Percentiles rank a stretch among this genome's conserved stretches.
Evolutionary conservation across 208 protist genomes (phyloP).

Genomic region (Naegleria fowleri): DNA sequence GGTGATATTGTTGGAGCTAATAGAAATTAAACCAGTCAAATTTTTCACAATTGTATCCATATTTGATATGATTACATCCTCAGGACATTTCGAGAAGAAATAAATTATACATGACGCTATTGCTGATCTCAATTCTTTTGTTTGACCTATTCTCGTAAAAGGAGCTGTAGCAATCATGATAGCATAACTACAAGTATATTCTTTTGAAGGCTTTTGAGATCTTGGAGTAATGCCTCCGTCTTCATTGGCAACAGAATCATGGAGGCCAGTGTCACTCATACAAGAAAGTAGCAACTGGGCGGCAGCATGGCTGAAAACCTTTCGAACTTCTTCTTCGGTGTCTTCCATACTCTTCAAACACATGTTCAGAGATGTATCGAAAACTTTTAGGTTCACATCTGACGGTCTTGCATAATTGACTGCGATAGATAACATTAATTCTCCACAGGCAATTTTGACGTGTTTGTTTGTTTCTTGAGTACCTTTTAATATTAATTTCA

Average conservation of each 20-base stretch:
- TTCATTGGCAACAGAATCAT: neutral
- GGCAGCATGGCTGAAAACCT: neutral
- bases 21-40: neutral
- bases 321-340: neutral
- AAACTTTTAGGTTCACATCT: neutral
- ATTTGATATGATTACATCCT: neutral
- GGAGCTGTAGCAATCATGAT: neutral
- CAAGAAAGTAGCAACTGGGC: neutral
- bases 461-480: neutral
- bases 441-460: neutral
- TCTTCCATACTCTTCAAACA: slow-evolving; percentile 2
- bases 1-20: neutral
- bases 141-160: neutral
- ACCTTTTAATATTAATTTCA: neutral
- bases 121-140: neutral
- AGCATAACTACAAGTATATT: too few relatives aligned
- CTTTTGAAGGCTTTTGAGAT: neutral
- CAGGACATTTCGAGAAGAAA: neutral
- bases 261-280: neutral
- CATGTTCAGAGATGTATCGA: neutral
- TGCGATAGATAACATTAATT: neutral
- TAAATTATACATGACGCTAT: neutral
- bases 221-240: neutral
- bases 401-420: neutral
- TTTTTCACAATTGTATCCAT: neutral